Percentiles rank a stretch among this genome's conserved stretches.
Conservation (phyloP, 2,329 filamentous ascomycete genomes). For the Ascomycota sp. region DNA sequence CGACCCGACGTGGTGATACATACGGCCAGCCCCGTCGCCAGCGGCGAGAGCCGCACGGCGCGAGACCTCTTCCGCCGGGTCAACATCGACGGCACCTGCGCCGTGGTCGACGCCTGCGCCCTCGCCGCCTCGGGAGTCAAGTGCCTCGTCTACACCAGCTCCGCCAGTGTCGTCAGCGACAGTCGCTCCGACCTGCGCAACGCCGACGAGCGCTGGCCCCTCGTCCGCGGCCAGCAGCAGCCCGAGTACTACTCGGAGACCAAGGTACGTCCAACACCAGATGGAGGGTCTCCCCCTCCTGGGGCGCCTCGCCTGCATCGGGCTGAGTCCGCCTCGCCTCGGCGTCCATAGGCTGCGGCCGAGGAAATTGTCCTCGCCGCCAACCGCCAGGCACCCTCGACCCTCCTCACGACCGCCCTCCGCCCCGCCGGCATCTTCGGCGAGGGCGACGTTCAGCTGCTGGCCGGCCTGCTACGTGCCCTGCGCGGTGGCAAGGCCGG, state of each 20-base stretch:
- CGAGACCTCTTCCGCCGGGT: conserved; percentile 54
- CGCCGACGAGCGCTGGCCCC: conserved; percentile 66
- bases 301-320: neutral
- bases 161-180: conserved; percentile 70
- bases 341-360: conserved; percentile 56
- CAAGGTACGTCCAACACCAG: too few species aligned
- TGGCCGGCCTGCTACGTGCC: conserved; percentile 54
- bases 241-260: conserved; percentile 77
- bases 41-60: conserved; percentile 29
- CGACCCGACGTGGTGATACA: conserved; percentile 76
- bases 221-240: conserved; percentile 50
- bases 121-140: conserved; percentile 41
- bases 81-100: conserved; percentile 71
- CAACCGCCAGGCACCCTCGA: conserved; percentile 37
- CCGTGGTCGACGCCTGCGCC: conserved; percentile 54
- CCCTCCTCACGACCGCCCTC: conserved; percentile 58
- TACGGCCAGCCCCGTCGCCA: conserved; percentile 53
- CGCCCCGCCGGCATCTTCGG: conserved; percentile 83
- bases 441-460: conserved; percentile 62
- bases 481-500: conserved; percentile 47
- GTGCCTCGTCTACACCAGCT: conserved; percentile 79
- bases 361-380: conserved; percentile 63
- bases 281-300: too few species aligned
- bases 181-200: conserved; percentile 61
- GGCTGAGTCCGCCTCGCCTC: too few species aligned